Evolutionary conservation across 495 filamentous ascomycete species (phyloP).

Genomic region (Apiosordaria backusii): DNA sequence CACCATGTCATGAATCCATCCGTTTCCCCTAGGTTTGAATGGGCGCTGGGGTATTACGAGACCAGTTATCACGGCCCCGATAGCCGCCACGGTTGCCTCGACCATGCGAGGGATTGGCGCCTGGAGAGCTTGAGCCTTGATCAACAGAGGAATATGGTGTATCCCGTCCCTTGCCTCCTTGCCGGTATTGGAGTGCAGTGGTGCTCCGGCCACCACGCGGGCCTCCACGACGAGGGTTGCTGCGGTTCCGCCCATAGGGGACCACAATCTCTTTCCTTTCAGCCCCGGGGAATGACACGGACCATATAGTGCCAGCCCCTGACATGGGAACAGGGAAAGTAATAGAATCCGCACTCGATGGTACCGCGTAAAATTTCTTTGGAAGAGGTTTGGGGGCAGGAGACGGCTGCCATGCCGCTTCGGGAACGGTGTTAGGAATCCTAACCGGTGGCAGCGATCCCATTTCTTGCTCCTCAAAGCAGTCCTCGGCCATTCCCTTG

Average conservation of each 20-base stretch:
- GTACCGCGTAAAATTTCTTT: slow-evolving; percentile 32
- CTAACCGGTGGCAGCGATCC: slow-evolving; percentile 69
- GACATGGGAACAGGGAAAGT: slow-evolving; percentile 37
- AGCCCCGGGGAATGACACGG: slow-evolving; percentile 41
- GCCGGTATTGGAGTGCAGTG: slow-evolving; percentile 23
- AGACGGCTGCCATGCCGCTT: slow-evolving; percentile 46
- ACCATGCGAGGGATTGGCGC: slow-evolving; percentile 12
- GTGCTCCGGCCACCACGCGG: slow-evolving; percentile 26
- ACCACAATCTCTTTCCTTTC: slow-evolving; percentile 40
- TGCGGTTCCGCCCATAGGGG: slow-evolving; percentile 38
- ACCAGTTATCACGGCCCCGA: slow-evolving; percentile 32
- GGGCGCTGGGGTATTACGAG: slow-evolving; percentile 21
- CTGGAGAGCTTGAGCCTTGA: slow-evolving; percentile 19
- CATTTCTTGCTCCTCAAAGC: slow-evolving; percentile 80
- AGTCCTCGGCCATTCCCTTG: slow-evolving; percentile 68
- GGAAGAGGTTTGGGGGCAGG: slow-evolving; percentile 39
- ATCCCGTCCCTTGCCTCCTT: slow-evolving; percentile 24
- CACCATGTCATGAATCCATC: background rate
- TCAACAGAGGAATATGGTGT: slow-evolving; percentile 21
- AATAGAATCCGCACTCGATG: slow-evolving; percentile 41
- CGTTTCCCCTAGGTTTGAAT: slow-evolving; percentile 27
- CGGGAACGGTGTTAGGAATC: slow-evolving; percentile 59
- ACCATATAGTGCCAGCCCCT: slow-evolving; percentile 40
- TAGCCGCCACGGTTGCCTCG: slow-evolving; percentile 28
- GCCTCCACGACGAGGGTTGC: slow-evolving; percentile 47